These are phyloP conservation scores for Penicillium sp. DNA, from an alignment of 2,329 filamentous ascomycete genomes.

Conservation along the genomic window DNA sequence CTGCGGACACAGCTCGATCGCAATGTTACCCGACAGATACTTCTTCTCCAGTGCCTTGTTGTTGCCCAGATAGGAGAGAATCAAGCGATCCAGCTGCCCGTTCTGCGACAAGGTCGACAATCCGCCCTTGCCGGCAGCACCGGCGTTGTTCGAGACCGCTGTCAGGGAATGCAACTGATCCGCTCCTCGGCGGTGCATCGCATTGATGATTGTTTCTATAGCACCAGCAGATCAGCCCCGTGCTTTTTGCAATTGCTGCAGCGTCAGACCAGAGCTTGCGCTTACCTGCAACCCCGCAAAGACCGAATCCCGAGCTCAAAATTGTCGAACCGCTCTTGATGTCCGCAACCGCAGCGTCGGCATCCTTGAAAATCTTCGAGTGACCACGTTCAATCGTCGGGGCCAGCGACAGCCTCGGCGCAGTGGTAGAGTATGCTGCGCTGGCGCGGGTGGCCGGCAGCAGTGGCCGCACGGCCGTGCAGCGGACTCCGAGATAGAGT, in stretches of 20 bases:
- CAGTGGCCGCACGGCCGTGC: conserved; percentile 13
- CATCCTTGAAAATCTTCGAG: conserved; percentile 45
- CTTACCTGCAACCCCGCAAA: conserved; percentile 70
- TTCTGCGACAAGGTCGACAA: conserved; percentile 66
- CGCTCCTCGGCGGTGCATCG: conserved; percentile 59
- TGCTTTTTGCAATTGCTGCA: background rate
- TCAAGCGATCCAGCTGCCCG: conserved; percentile 68
- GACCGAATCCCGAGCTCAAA: conserved; percentile 76
- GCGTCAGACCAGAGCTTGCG: background rate
- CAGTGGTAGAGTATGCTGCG: conserved; percentile 23
- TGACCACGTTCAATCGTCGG: conserved; percentile 31
- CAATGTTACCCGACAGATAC: conserved; percentile 70
- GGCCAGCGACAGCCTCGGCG: conserved; percentile 18
- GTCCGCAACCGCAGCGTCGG: conserved; percentile 65
- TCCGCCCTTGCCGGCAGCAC: conserved; percentile 65
- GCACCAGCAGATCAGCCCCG: background rate
- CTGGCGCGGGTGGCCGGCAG: conserved; percentile 4
- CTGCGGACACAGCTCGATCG: conserved; percentile 73
- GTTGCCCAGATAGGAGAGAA: conserved; percentile 71
- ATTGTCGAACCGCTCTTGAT: conserved; percentile 67
- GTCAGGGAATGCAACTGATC: conserved; percentile 60
- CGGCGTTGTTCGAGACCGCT: conserved; percentile 78
- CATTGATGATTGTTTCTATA: conserved; percentile 67
- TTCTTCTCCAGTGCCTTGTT: conserved; percentile 74
- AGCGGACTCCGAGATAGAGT: conserved; percentile 21